These are phyloP conservation scores for Penicillium sp. DNA, from an alignment of 2,329 filamentous ascomycete species.

Conservation along the genomic window DNA sequence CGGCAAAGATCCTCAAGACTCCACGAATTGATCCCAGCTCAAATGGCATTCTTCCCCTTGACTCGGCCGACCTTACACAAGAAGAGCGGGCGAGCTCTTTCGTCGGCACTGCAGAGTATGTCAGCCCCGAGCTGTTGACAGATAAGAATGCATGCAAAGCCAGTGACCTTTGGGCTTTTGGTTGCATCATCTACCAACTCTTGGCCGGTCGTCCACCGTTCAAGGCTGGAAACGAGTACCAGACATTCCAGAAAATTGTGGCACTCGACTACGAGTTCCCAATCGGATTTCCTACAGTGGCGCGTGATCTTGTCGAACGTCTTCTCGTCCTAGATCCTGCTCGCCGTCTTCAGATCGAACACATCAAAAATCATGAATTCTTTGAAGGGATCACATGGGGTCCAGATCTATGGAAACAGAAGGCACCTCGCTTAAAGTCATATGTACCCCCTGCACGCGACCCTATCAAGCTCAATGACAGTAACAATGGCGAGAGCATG, in stretches of 20 bases:
- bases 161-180: slow-evolving; percentile 97
- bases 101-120: slow-evolving; percentile 96
- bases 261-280: slow-evolving; percentile 92
- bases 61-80: slow-evolving; percentile 57
- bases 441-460: slow-evolving; percentile 77
- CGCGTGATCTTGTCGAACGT: slow-evolving; percentile 84
- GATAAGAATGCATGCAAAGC: slow-evolving; percentile 97
- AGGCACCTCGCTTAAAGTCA: slow-evolving; percentile 80
- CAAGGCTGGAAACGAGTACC: slow-evolving; percentile 91
- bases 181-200: slow-evolving; percentile 95
- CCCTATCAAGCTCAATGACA: slow-evolving; percentile 71
- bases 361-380: slow-evolving; percentile 95
- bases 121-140: slow-evolving; percentile 93
- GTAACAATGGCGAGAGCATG: slow-evolving; percentile 38
- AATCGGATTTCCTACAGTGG: slow-evolving; percentile 77
- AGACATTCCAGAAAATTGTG: slow-evolving; percentile 98
- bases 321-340: slow-evolving; percentile 85
- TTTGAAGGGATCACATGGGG: slow-evolving; percentile 87
- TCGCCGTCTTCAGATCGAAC: slow-evolving; percentile 81
- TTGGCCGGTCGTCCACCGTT: slow-evolving; percentile 95
- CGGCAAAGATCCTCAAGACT: slow-evolving; percentile 80
- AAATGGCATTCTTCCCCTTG: slow-evolving; percentile 47
- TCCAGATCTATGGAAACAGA: slow-evolving; percentile 80
- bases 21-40: slow-evolving; percentile 47
- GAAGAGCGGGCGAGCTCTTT: slow-evolving; percentile 85